phyloP scores from a whole-genome alignment of 2,329 filamentous ascomycete genomes.

The Penicillium hesseltinei region DNA sequence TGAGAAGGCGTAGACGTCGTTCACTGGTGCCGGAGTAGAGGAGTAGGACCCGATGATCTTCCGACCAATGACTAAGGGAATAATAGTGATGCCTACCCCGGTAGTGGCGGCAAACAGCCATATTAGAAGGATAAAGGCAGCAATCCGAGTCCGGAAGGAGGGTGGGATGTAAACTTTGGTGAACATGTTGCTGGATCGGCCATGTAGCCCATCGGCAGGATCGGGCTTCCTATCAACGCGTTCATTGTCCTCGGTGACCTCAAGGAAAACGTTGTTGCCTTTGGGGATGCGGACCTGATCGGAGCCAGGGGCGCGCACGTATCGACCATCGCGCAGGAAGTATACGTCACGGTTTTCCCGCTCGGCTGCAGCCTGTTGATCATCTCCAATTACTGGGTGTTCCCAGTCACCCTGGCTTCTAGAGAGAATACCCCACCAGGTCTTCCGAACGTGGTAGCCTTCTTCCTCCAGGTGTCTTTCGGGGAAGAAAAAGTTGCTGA shows the following conservation, averaged over 20 bases:
- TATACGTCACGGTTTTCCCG: conserved; percentile 46
- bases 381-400: conserved; percentile 35
- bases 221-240: conserved; percentile 60
- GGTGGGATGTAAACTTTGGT: conserved; percentile 79
- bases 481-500: conserved; percentile 92
- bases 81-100: conserved; percentile 78
- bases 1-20: conserved; percentile 95
- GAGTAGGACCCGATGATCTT: conserved; percentile 71
- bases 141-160: conserved; percentile 75
- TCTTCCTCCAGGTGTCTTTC: conserved; percentile 80
- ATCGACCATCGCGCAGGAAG: conserved; percentile 71
- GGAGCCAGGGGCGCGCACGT: conserved; percentile 88
- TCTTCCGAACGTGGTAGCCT: conserved; percentile 61
- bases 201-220: conserved; percentile 57
- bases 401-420: conserved; percentile 40
- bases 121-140: conserved; percentile 81
- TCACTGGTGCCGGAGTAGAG: conserved; percentile 70
- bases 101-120: conserved; percentile 91
- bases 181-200: conserved; percentile 61
- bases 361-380: conserved; percentile 31
- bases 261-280: conserved; percentile 74
- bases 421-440: conserved; percentile 51
- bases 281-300: conserved; percentile 95
- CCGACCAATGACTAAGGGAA: conserved; percentile 83
- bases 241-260: conserved; percentile 67